These are phyloP conservation scores for Pseudomicrostroma phylloplanum DNA, from an alignment of 1,284 basidiomycete species.

Conservation along the genomic window DNA sequence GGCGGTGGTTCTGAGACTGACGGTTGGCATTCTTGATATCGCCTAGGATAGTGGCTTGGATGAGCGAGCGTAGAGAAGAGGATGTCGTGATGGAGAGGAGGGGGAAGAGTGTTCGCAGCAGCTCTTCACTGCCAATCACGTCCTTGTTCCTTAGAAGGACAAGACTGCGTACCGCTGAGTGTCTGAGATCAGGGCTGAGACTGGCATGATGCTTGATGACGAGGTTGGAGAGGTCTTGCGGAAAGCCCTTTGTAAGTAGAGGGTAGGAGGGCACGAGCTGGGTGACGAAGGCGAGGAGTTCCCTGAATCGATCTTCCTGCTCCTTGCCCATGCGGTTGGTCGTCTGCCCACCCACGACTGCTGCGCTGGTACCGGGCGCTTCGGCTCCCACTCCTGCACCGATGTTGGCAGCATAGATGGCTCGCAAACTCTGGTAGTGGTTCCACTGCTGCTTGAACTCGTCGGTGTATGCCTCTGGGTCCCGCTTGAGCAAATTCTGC, in stretches of 20 bases:
- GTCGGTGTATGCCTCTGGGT: slow-evolving; percentile 82
- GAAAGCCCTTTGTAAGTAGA: slow-evolving; percentile 33
- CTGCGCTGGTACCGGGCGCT: slow-evolving; percentile 1
- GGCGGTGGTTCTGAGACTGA: slow-evolving; percentile 83
- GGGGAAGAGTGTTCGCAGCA: slow-evolving; percentile 85
- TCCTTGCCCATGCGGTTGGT: slow-evolving; percentile 59
- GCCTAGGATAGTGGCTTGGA: slow-evolving; percentile 90
- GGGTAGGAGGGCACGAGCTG: slow-evolving; percentile 52
- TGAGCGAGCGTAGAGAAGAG: slow-evolving; percentile 70
- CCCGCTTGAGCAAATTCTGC: slow-evolving; percentile 90
- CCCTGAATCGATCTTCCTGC: slow-evolving; percentile 69
- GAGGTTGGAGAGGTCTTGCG: slow-evolving; percentile 36
- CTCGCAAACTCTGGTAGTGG: slow-evolving; percentile 80
- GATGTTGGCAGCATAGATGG: slow-evolving; percentile 62
- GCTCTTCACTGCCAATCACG: slow-evolving; percentile 84
- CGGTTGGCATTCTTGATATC: slow-evolving; percentile 89
- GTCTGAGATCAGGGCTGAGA: slow-evolving; percentile 39
- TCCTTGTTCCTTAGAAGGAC: slow-evolving; percentile 86
- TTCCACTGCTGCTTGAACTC: slow-evolving; percentile 99
- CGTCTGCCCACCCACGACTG: slow-evolving; percentile 52
- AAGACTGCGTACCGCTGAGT: slow-evolving; percentile 31
- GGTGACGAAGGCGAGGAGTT: slow-evolving; percentile 48
- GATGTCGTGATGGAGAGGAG: slow-evolving; percentile 79
- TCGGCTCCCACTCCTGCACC: slow-evolving; percentile 13
- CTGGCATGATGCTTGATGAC: slow-evolving; percentile 44